These are phyloP conservation scores for Dillenia turbinata DNA, from an alignment of 164 flowering plant species.

Conservation along the genomic window DNA sequence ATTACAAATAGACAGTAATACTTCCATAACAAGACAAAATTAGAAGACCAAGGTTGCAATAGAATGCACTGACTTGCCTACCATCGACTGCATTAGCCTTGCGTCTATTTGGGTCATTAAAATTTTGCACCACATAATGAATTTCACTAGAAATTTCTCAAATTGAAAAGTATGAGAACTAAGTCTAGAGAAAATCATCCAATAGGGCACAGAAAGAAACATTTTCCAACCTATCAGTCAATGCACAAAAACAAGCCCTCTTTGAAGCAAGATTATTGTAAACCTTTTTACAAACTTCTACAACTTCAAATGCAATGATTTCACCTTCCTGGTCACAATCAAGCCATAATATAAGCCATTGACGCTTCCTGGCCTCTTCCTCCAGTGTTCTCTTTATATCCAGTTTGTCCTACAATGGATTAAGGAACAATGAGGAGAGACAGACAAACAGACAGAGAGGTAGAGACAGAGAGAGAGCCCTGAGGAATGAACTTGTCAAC, in stretches of 20 bases:
- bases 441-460: no score
- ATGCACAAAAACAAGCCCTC: constrained; percentile 92
- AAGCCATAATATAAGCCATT: constrained; percentile 95
- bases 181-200: not conserved
- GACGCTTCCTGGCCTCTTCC: constrained; percentile 77
- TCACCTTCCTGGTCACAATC: constrained; percentile 99
- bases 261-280: constrained; percentile 46
- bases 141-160: constrained; percentile 56
- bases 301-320: constrained; percentile 90
- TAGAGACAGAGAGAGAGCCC: constrained; percentile 22
- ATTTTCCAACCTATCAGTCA: constrained; percentile 63
- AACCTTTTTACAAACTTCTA: constrained; percentile 67
- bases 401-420: constrained; percentile 51
- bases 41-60: not conserved
- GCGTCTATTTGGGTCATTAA: constrained; percentile 62
- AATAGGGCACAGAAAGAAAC: not conserved
- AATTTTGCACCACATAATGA: constrained; percentile 65
- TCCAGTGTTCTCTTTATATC: constrained; percentile 84
- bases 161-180: constrained; percentile 1
- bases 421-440: not conserved
- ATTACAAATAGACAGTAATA: not conserved
- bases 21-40: not conserved
- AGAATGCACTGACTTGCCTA: constrained; percentile 58
- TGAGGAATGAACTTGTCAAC: constrained; percentile 76
- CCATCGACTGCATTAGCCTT: constrained; percentile 95